Conservation (phyloP, 441 rosid genomes). For the Mallotus repandus region DNA sequence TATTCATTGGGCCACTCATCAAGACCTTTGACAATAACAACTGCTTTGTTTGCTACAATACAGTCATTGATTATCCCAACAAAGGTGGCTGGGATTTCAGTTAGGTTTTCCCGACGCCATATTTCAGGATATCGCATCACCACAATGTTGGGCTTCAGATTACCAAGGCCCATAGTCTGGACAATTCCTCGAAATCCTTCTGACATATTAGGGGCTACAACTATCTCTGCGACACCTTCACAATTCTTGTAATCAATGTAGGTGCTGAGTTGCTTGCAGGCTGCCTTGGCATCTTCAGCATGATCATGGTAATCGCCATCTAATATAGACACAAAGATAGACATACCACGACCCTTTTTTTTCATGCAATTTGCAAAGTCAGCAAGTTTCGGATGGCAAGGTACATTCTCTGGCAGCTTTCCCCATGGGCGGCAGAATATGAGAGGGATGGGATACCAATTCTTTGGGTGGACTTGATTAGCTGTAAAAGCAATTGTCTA, state of each 20-base stretch:
- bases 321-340: constrained; percentile 81
- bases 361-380: constrained; percentile 99
- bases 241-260: constrained; percentile 92
- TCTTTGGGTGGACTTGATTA: constrained; percentile 97
- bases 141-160: constrained; percentile 94
- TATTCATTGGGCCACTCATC: constrained; percentile 99
- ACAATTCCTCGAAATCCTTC: constrained; percentile 97
- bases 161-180: constrained; percentile 98
- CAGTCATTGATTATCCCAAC: constrained; percentile 95
- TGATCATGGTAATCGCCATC: constrained; percentile 94
- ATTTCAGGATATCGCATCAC: constrained; percentile 99
- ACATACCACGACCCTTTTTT: constrained; percentile 99
- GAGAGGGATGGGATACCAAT: constrained; percentile 98
- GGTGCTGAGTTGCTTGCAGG: constrained; percentile 80
- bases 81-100: constrained; percentile 86
- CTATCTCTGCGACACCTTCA: constrained; percentile 98
- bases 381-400: constrained; percentile 98
- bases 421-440: constrained; percentile 99
- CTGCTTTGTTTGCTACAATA: constrained; percentile 97
- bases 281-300: constrained; percentile 95
- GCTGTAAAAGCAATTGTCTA: constrained; percentile 49
- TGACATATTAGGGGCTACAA: constrained; percentile 97
- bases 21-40: constrained; percentile 94
- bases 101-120: constrained; percentile 95
- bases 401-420: constrained; percentile 94